Conservation (phyloP, 257 asterid species). For the Fraxinus excelsior region DNA sequence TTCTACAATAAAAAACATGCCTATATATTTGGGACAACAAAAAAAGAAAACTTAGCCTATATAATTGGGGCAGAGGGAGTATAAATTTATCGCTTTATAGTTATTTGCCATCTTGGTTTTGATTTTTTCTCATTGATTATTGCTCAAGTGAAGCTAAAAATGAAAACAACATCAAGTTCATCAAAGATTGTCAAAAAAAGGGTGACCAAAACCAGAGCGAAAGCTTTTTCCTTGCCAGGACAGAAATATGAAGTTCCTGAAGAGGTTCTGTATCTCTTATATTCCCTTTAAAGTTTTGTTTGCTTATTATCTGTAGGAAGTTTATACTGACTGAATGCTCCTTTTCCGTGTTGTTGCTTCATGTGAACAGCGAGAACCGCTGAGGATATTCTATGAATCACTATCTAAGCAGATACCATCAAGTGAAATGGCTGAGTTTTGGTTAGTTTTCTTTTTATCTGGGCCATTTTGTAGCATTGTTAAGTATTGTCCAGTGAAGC, state of each 20-base stretch:
- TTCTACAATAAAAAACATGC: too few species aligned
- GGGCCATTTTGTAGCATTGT: background rate
- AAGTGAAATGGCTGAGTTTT: slow-evolving; percentile 95
- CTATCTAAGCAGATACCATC: slow-evolving; percentile 85
- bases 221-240: slow-evolving; percentile 80
- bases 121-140: slow-evolving; percentile 28
- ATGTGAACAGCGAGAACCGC: slow-evolving; percentile 74
- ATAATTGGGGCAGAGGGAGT: too few species aligned
- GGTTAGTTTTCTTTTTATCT: slow-evolving; percentile 51
- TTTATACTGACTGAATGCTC: slow-evolving; percentile 8
- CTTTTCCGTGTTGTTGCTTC: slow-evolving; percentile 17
- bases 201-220: slow-evolving; percentile 62
- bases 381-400: slow-evolving; percentile 86
- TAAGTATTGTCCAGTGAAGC: background rate
- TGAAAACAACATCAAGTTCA: slow-evolving; percentile 51
- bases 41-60: too few species aligned
- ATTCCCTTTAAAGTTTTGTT: background rate
- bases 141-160: slow-evolving; percentile 64
- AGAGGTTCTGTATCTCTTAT: slow-evolving; percentile 57
- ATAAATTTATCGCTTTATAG: background rate
- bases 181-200: slow-evolving; percentile 54
- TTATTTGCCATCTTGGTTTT: slow-evolving; percentile 16
- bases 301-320: slow-evolving; percentile 6
- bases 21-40: too few species aligned
- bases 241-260: slow-evolving; percentile 91